phyloP scores from a whole-genome alignment of 176 grass and related monocot genomes.

The Oryza glumipatula region DNA sequence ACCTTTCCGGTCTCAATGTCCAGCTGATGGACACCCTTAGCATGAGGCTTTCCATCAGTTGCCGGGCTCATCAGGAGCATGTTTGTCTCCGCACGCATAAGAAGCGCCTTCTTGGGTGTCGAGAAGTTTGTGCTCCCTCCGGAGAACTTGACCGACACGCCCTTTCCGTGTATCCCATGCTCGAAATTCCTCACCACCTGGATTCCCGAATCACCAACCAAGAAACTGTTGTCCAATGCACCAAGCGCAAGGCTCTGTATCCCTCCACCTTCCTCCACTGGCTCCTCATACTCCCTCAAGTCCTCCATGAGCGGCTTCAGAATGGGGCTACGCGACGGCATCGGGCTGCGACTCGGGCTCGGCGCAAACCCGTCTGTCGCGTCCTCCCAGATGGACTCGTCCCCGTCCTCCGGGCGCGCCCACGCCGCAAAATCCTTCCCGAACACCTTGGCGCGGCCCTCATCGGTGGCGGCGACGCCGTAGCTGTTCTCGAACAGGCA shows the following conservation, averaged over 20 bases:
- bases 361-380: conserved; percentile 50
- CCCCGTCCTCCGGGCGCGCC: conserved; percentile 73
- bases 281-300: conserved; percentile 83
- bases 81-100: conserved; percentile 89
- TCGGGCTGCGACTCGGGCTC: conserved; percentile 42
- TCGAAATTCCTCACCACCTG: conserved; percentile 80
- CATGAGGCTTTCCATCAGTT: conserved; percentile 80
- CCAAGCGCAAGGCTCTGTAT: conserved; percentile 85
- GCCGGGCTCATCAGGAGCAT: conserved; percentile 97
- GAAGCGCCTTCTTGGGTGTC: conserved; percentile 82
- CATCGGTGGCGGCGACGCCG: conserved; percentile 62
- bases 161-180: conserved; percentile 89
- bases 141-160: conserved; percentile 70
- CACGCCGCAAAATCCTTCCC: conserved; percentile 93
- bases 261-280: conserved; percentile 54
- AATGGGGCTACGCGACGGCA: conserved; percentile 29
- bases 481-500: conserved; percentile 94
- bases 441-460: conserved; percentile 83
- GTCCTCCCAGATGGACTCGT: conserved; percentile 90
- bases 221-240: conserved; percentile 74
- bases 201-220: conserved; percentile 66
- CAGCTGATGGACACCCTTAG: conserved; percentile 71
- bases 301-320: conserved; percentile 71
- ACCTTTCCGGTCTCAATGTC: conserved; percentile 91
- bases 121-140: conserved; percentile 52